Evolutionary conservation across 495 filamentous ascomycete genomes (phyloP).

Genomic region (Sordaria brevicollis): DNA sequence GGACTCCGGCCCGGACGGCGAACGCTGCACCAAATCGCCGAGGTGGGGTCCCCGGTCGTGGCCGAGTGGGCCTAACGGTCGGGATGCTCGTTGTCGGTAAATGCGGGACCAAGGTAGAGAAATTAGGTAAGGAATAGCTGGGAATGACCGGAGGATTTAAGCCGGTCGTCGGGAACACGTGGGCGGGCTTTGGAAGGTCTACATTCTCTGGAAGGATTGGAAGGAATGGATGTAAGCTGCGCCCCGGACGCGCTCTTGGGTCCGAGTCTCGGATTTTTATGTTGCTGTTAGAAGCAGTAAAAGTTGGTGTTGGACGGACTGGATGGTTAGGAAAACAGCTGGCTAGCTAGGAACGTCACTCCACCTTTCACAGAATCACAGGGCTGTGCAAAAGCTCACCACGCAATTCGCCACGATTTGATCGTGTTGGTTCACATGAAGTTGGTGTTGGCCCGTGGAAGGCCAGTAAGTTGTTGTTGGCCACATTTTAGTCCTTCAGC

Average conservation of each 20-base stretch:
- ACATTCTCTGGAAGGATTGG: no score
- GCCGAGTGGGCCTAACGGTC: background rate
- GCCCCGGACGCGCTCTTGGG: background rate
- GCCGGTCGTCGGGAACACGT: background rate
- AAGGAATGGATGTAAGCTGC: background rate
- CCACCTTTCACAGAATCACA: no score
- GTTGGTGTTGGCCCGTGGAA: background rate
- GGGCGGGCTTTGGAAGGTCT: no score
- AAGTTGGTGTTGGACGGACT: background rate
- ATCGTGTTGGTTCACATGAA: background rate
- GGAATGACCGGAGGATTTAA: no score
- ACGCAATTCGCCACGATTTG: background rate
- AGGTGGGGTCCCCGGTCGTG: background rate
- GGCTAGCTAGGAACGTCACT: background rate
- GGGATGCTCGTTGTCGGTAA: background rate
- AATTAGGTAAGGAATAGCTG: no score
- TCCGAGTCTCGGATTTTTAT: background rate
- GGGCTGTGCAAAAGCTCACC: background rate
- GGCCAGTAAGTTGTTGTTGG: background rate
- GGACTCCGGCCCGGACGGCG: background rate
- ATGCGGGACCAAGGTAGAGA: no score
- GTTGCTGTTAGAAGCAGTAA: no score
- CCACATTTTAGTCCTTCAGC: background rate
- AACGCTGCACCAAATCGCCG: background rate
- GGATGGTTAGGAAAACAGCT: no score